Conservation (phyloP, 768 basidiomycete species). For the Albatrellus ellisii region DNA sequence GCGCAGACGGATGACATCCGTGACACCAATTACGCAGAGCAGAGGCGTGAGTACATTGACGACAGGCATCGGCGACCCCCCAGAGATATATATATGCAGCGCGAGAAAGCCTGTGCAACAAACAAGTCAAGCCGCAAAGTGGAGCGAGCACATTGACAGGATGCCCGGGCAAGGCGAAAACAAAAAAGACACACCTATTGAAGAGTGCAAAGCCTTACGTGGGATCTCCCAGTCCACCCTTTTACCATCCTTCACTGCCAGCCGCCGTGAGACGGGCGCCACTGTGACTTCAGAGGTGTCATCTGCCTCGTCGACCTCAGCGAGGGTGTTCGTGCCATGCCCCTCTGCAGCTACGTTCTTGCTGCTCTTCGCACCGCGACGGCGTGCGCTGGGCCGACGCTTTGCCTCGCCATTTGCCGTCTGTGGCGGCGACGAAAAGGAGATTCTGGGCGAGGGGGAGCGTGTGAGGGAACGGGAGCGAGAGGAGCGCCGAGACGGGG, state of each 20-base stretch:
- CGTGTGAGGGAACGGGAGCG: slow-evolving; percentile 14
- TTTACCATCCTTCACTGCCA: slow-evolving; percentile 2
- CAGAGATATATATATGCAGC: slow-evolving; percentile 39
- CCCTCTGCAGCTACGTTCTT: slow-evolving; percentile 7
- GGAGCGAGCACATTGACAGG: background rate
- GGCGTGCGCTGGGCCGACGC: slow-evolving; percentile 11
- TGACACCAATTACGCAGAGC: slow-evolving; percentile 54
- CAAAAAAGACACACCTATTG: slow-evolving; percentile 53
- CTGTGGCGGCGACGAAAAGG: slow-evolving; percentile 7
- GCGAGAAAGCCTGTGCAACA: slow-evolving; percentile 44
- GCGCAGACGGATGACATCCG: slow-evolving; percentile 63
- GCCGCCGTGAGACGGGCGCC: slow-evolving; percentile 5
- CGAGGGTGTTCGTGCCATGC: slow-evolving; percentile 7
- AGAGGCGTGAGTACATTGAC: slow-evolving; percentile 50
- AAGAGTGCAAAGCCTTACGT: slow-evolving; percentile 75
- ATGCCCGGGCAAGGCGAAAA: background rate
- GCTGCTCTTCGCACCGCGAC: slow-evolving; percentile 9
- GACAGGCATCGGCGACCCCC: slow-evolving; percentile 36
- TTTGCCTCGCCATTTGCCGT: slow-evolving; percentile 6
- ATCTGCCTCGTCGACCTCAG: slow-evolving; percentile 8
- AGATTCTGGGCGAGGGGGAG: slow-evolving; percentile 14
- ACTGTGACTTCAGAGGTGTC: background rate
- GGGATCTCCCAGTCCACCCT: slow-evolving; percentile 81
- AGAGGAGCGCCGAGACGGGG: slow-evolving; percentile 12
- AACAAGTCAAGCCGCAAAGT: slow-evolving; percentile 2